Percentiles rank a stretch among this genome's conserved stretches.
Evolutionary conservation across 2,329 filamentous ascomycete genomes (phyloP).

Genomic region (Knufia petricola): DNA sequence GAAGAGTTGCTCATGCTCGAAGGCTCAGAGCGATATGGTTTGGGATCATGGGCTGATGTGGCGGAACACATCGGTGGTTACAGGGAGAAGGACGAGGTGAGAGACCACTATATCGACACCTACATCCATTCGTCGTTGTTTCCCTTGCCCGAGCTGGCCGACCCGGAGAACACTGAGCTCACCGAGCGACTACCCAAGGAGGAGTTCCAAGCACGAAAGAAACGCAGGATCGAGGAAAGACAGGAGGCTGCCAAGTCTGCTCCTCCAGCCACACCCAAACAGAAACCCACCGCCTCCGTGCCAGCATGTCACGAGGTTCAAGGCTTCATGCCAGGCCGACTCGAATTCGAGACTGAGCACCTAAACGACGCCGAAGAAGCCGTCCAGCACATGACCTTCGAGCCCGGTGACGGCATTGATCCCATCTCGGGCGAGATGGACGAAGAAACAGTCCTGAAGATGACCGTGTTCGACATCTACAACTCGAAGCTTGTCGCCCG

Average conservation of each 20-base stretch:
- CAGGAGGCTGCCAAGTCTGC: constrained; percentile 80
- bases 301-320: constrained; percentile 96
- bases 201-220: constrained; percentile 87
- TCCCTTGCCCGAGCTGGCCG: constrained; percentile 76
- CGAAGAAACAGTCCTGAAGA: constrained; percentile 92
- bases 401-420: constrained; percentile 88
- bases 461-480: constrained; percentile 98
- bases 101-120: constrained; percentile 82
- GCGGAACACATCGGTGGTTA: constrained; percentile 97
- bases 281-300: constrained; percentile 90
- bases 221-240: constrained; percentile 81
- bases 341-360: constrained; percentile 97
- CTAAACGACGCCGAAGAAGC: constrained; percentile 97
- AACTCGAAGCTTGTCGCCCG: constrained; percentile 83
- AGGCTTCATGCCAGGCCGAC: constrained; percentile 93
- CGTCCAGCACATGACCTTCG: constrained; percentile 96
- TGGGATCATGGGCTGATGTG: constrained; percentile 96
- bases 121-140: constrained; percentile 79
- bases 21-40: constrained; percentile 88
- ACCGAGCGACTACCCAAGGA: constrained; percentile 76
- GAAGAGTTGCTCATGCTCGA: constrained; percentile 90
- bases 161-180: constrained; percentile 68
- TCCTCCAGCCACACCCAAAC: constrained; percentile 75
- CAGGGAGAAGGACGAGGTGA: constrained; percentile 86
- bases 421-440: constrained; percentile 75